Evolutionary conservation across 2,329 filamentous ascomycete species (phyloP).

Genomic region (Exophiala aquamarina): DNA sequence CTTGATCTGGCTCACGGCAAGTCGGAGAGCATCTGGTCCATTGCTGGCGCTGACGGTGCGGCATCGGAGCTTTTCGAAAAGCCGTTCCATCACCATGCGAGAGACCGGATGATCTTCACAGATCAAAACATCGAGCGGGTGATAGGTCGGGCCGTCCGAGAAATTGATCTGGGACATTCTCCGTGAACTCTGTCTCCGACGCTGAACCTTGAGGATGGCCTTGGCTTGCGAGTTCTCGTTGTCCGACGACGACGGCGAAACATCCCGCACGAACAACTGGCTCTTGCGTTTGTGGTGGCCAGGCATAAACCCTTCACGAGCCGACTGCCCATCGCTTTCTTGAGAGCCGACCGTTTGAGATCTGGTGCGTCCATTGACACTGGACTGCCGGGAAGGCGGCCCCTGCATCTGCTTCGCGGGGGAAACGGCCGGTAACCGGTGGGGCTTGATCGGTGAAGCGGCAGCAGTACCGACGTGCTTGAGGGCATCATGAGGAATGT

Average conservation of each 20-base stretch:
- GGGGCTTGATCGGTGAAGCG: slow-evolving; percentile 54
- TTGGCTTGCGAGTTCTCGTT: slow-evolving; percentile 94
- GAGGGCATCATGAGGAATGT: slow-evolving; percentile 61
- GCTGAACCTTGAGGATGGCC: slow-evolving; percentile 85
- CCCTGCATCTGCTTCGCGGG: slow-evolving; percentile 64
- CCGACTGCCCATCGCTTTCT: slow-evolving; percentile 74
- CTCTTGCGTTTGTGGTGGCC: slow-evolving; percentile 85
- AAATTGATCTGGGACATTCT: slow-evolving; percentile 88
- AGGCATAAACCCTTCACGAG: slow-evolving; percentile 64
- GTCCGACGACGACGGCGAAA: slow-evolving; percentile 95
- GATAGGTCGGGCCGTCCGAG: slow-evolving; percentile 79
- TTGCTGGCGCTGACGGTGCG: slow-evolving; percentile 89
- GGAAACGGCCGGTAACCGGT: slow-evolving; percentile 41
- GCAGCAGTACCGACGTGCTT: slow-evolving; percentile 51
- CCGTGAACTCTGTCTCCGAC: slow-evolving; percentile 91
- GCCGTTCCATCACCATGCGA: slow-evolving; percentile 96
- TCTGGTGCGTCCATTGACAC: slow-evolving; percentile 67
- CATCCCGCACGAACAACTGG: slow-evolving; percentile 76
- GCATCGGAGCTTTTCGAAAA: slow-evolving; percentile 92
- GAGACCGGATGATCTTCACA: slow-evolving; percentile 98
- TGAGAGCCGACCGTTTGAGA: slow-evolving; percentile 94
- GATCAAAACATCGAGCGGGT: slow-evolving; percentile 89
- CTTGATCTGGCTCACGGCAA: slow-evolving; percentile 94
- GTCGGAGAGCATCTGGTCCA: slow-evolving; percentile 87
- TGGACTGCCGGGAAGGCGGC: slow-evolving; percentile 61